Evolutionary conservation across 148 eudicot genomes (phyloP).

Genomic region (Amaranthus palmeri): DNA sequence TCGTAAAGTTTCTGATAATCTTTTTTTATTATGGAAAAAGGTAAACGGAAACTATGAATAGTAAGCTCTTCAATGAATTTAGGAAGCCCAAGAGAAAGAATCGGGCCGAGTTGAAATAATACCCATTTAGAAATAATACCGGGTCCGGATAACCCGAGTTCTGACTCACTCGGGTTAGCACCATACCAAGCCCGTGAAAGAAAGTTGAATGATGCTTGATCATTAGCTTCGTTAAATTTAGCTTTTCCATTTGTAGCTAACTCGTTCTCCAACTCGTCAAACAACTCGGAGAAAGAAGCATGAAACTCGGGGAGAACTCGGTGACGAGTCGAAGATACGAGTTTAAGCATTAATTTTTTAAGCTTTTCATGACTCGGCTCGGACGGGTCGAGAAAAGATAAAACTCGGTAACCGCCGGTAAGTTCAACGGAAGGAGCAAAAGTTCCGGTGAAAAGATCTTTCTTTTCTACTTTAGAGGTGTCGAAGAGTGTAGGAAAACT

Average conservation of each 20-base stretch:
- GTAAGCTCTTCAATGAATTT: constrained; percentile 46
- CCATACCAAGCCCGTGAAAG: constrained; percentile 45
- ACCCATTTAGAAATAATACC: constrained; percentile 57
- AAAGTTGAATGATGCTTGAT: constrained; percentile 71
- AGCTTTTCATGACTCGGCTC: constrained; percentile 73
- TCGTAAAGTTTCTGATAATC: constrained; percentile 60
- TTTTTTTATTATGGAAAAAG: constrained; percentile 48
- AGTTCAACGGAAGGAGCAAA: constrained; percentile 72
- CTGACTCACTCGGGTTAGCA: constrained; percentile 41
- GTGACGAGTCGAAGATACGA: constrained; percentile 41
- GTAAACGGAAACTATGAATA: constrained; percentile 51
- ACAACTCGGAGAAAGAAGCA: constrained; percentile 39
- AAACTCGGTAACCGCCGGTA: constrained; percentile 78
- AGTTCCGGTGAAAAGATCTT: constrained; percentile 76
- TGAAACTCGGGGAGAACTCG: constrained; percentile 69
- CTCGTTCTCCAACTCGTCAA: constrained; percentile 50
- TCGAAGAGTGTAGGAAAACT: constrained; percentile 72
- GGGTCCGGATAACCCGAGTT: constrained; percentile 56
- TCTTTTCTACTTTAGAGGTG: constrained; percentile 65
- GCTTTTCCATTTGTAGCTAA: constrained; percentile 50
- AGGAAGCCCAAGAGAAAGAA: constrained; percentile 64
- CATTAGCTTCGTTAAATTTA: constrained; percentile 41
- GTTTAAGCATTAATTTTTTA: constrained; percentile 50
- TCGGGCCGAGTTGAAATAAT: constrained; percentile 54
- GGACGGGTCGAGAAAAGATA: constrained; percentile 83